Conservation (phyloP, 148 eudicot species). For the Rhododendron vialii region DNA sequence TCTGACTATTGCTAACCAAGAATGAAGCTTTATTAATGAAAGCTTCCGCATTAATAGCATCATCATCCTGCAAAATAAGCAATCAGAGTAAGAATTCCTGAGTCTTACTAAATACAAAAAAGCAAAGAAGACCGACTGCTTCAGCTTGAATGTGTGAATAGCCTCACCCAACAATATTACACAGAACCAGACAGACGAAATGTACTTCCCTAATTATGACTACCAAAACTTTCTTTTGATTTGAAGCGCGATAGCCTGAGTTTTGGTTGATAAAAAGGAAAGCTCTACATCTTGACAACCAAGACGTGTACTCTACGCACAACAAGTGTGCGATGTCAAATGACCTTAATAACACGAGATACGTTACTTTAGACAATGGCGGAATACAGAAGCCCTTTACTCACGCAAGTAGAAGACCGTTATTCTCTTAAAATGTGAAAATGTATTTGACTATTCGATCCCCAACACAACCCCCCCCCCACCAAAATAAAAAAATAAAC, state of each 20-base stretch:
- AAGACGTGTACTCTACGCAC: background rate
- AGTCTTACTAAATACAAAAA: background rate
- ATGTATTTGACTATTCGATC: background rate
- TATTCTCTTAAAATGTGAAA: background rate
- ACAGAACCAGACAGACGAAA: background rate
- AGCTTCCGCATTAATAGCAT: conserved; percentile 92
- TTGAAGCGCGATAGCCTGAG: background rate
- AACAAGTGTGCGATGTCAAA: background rate
- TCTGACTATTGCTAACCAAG: conserved; percentile 79
- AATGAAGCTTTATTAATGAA: conserved; percentile 97
- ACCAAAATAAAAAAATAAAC: background rate
- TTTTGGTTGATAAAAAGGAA: background rate
- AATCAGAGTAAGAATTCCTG: background rate
- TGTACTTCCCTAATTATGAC: background rate
- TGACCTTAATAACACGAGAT: background rate
- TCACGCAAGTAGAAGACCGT: background rate
- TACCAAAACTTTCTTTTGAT: background rate
- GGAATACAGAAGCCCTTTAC: background rate
- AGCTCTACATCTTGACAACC: background rate
- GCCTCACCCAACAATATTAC: background rate
- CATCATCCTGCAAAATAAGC: conserved; percentile 74
- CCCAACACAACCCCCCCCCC: no score
- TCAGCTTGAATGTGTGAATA: background rate
- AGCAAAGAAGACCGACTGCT: background rate
- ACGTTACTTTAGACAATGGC: background rate